Percentiles rank a stretch among this genome's conserved stretches.
Conservation (phyloP, 768 basidiomycete genomes). For the Tulasnella sp. region DNA sequence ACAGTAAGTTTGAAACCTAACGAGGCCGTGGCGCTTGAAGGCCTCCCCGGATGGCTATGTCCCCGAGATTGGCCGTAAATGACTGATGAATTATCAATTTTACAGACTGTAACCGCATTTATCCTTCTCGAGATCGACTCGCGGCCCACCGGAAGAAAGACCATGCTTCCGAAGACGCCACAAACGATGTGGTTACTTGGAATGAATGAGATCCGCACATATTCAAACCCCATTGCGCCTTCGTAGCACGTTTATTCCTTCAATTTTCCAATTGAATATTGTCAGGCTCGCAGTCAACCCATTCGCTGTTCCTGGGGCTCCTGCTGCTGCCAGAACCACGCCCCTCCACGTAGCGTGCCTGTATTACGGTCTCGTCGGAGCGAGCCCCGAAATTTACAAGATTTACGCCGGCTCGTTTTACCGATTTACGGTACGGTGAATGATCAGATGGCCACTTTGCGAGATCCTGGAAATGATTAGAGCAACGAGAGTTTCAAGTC, state of each 20-base stretch:
- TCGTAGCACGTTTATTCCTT: neutral
- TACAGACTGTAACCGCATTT: constrained; percentile 29
- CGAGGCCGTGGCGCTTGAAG: neutral
- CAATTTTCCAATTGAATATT: neutral
- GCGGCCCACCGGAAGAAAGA: constrained; percentile 27
- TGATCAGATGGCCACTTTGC: neutral
- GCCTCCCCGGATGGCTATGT: neutral
- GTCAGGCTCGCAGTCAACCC: neutral
- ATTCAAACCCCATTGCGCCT: neutral
- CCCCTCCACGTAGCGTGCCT: neutral
- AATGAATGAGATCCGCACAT: constrained; percentile 11
- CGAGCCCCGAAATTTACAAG: neutral
- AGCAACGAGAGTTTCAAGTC: neutral
- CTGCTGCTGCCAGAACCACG: neutral
- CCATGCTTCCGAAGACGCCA: constrained; percentile 26
- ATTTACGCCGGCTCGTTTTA: neutral
- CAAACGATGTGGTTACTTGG: constrained; percentile 25
- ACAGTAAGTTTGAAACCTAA: constrained; percentile 12
- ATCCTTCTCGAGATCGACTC: constrained; percentile 27
- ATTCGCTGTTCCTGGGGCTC: neutral
- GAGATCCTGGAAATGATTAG: neutral
- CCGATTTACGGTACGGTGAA: neutral
- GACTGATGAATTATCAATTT: neutral
- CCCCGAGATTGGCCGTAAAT: neutral
- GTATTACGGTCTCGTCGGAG: neutral